phyloP scores from a whole-genome alignment of 345 rosid species.

The Orychophragmus violaceus region DNA sequence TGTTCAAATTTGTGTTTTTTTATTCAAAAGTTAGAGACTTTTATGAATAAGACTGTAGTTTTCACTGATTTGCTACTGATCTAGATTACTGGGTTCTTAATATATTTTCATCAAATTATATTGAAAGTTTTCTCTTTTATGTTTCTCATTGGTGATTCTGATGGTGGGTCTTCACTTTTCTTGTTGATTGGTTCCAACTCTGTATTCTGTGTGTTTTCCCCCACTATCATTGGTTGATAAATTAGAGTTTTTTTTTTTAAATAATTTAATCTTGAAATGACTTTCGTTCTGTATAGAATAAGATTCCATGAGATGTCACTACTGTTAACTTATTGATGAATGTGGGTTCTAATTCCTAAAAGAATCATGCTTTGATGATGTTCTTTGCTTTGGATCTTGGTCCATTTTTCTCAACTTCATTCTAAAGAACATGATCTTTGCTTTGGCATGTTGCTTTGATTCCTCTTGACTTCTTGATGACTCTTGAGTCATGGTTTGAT shows the following conservation, averaged over 20 bases:
- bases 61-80: conserved; percentile 7
- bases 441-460: conserved; percentile 2
- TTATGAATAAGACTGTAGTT: background rate
- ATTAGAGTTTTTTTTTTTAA: background rate
- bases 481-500: background rate
- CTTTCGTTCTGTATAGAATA: conserved; percentile 18
- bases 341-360: conserved; percentile 6
- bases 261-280: background rate
- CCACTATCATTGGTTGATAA: conserved; percentile 23
- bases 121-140: background rate
- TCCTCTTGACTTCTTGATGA: background rate
- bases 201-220: conserved; percentile 5
- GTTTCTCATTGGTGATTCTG: conserved; percentile 12
- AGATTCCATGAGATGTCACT: conserved; percentile 27
- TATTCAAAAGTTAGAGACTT: conserved; percentile 20
- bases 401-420: background rate
- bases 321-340: conserved; percentile 5
- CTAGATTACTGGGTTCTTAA: background rate
- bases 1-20: background rate
- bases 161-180: conserved; percentile 15
- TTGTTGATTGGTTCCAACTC: conserved; percentile 23
- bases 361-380: conserved; percentile 8
- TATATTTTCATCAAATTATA: background rate
- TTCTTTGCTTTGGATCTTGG: conserved; percentile 13
- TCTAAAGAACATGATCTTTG: background rate